Conservation (phyloP, 306 rosid genomes). For the Leucaena leucocephala region DNA sequence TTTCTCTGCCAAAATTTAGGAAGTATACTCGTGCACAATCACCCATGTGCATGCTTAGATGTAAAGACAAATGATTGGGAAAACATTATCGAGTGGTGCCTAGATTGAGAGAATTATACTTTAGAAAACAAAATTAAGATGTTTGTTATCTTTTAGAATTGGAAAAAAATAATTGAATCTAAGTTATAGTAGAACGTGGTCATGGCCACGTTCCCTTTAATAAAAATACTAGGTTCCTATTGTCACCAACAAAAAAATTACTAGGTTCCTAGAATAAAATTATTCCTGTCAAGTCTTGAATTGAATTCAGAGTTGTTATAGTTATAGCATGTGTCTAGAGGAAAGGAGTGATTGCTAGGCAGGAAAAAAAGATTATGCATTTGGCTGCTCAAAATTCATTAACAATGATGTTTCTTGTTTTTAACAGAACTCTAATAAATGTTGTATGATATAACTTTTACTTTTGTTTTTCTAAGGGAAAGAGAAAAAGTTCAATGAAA, state of each 20-base stretch:
- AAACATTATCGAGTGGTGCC: not conserved
- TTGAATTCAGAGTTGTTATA: not conserved
- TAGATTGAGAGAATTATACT: not conserved
- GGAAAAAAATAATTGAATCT: not conserved
- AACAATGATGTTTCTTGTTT: not conserved
- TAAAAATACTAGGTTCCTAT: not conserved
- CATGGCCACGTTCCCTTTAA: not conserved
- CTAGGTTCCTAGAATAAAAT: not conserved
- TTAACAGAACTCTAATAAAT: not conserved
- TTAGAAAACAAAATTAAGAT: not conserved
- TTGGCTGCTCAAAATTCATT: not conserved
- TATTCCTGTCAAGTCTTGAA: not conserved
- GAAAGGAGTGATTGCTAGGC: not conserved
- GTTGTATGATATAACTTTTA: not conserved
- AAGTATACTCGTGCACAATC: not conserved
- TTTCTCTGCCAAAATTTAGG: not conserved
- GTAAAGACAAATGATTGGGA: not conserved
- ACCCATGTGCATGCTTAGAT: not conserved
- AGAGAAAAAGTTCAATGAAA: not conserved
- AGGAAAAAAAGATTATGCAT: not conserved
- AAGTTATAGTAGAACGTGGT: not conserved
- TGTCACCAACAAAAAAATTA: too few relatives aligned
- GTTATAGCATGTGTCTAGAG: not conserved
- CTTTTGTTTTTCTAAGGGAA: not conserved
- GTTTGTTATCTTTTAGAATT: not conserved